A percentile compares a stretch with the other conserved stretches of the same genome.
phyloP scores from a whole-genome alignment of 2,329 filamentous ascomycete species.

The Pestalotiopsis sp. region DNA sequence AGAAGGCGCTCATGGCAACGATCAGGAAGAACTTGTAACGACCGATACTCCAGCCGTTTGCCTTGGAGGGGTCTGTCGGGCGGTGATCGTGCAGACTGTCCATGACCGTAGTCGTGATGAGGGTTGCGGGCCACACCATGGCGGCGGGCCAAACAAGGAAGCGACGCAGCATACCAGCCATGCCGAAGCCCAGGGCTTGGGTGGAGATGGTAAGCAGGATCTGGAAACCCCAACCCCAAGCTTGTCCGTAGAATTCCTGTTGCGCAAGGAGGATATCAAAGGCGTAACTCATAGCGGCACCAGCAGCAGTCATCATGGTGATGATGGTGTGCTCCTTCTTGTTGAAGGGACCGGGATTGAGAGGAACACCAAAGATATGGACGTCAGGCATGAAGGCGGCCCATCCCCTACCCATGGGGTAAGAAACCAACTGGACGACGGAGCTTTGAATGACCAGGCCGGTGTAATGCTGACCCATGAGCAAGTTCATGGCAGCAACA shows the following conservation, averaged over 20 bases:
- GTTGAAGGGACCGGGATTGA: conserved; percentile 46
- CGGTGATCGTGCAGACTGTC: conserved; percentile 66
- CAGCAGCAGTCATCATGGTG: conserved; percentile 45
- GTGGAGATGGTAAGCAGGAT: conserved; percentile 62
- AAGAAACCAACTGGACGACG: conserved; percentile 9
- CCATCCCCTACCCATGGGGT: conserved; percentile 33
- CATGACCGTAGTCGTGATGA: conserved; percentile 64
- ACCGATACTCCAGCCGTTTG: conserved; percentile 61
- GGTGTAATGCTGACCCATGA: conserved; percentile 29
- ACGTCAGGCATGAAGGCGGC: conserved; percentile 33
- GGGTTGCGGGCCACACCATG: conserved; percentile 66
- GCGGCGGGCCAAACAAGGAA: conserved; percentile 64
- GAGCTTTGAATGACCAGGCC: conserved; percentile 6
- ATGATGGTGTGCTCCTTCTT: conserved; percentile 53
- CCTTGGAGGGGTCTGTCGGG: conserved; percentile 49
- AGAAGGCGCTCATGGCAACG: conserved; percentile 51
- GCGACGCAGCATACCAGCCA: conserved; percentile 60
- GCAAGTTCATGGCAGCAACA: conserved; percentile 62
- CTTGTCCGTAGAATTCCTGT: conserved; percentile 52
- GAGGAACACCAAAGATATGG: conserved; percentile 18
- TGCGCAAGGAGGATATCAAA: conserved; percentile 40
- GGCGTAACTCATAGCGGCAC: conserved; percentile 31
- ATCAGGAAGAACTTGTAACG: conserved; percentile 61
- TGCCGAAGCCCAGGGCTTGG: conserved; percentile 64
- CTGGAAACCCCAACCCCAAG: conserved; percentile 61